Base-by-base conservation (phyloP, 306 rosid genomes). In the Ceratonia siliqua region DNA sequence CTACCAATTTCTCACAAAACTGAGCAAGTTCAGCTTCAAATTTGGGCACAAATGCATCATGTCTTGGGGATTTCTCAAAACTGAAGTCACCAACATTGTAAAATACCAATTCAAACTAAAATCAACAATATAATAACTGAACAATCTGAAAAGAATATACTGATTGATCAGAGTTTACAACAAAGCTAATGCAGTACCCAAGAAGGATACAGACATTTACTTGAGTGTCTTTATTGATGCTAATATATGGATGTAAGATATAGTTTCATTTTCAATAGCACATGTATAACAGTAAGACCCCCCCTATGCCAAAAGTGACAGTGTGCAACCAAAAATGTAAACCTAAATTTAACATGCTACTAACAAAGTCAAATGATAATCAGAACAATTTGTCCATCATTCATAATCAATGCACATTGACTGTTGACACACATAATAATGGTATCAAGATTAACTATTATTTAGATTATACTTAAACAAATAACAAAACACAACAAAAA, bases 21-120 rank as follows among this genome's bases (percentile, higher is more conserved):
- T 90, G 99, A 79, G 90, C 72, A 61, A 95, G 99, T 68, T 95
- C 99, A 6, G 92, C 97, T 82, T 95, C 99, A 81, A 95, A 95
- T 81, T 85, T 95, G 38, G 92, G 92, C 55, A 92, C 96, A 12
- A 53, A 89, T 5, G 87, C 87, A 68, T 87, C 96, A 76, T 95
- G 99, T 76, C 97, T 89, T 20, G 99, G 96, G 55, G 99, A 95
- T 36, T 82, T 85, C 85, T 92, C 99, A 78, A 95, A 95, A 82
- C 99, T 95, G 84, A 70, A 71, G 78, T 64, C 66, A 78, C 8
- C 42, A 74, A 68, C 36, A 63, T 6, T 28, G 42, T 71, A 78
- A 61, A 61, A 57, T 22, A 48, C 17, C 21, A 43, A 39, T 74
- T 62, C 72, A 67, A 45, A 62, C 32, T 25, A 27, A 71, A 72